These are phyloP conservation scores for Phlyctochytrium planicorne DNA, from an alignment of 192 early-diverging fungal species.

Conservation along the genomic window DNA sequence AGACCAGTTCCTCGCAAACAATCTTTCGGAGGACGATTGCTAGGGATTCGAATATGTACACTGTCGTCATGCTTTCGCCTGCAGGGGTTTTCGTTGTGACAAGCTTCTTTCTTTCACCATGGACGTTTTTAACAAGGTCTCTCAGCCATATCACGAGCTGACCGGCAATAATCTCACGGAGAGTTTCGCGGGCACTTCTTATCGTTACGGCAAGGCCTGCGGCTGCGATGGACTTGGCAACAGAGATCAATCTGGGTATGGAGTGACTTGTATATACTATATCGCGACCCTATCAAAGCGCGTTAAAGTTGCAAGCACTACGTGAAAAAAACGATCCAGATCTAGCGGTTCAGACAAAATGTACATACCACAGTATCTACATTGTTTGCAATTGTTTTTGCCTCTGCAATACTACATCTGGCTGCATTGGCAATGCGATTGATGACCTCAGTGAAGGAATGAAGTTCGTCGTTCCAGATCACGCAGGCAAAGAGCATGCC, in stretches of 20 bases:
- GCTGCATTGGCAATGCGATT: slow-evolving; percentile 72
- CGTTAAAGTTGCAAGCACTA: no score
- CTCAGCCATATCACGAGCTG: slow-evolving; percentile 82
- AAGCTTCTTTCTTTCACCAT: slow-evolving; percentile 12
- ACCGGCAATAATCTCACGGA: slow-evolving; percentile 80
- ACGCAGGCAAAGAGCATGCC: slow-evolving; percentile 81
- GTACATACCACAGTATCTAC: background rate
- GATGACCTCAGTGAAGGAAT: slow-evolving; percentile 92
- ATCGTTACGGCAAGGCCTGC: background rate
- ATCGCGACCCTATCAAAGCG: no score
- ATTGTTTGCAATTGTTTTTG: background rate
- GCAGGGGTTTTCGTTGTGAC: slow-evolving; percentile 1
- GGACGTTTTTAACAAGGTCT: slow-evolving; percentile 48
- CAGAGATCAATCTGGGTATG: background rate
- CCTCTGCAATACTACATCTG: slow-evolving; percentile 43
- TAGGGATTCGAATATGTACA: slow-evolving; percentile 40
- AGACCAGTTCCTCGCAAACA: slow-evolving; percentile 40
- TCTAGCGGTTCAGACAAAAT: background rate
- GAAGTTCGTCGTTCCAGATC: slow-evolving; percentile 97
- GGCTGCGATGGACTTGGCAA: background rate
- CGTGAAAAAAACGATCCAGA: no score
- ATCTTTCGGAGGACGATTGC: slow-evolving; percentile 43
- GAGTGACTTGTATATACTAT: background rate
- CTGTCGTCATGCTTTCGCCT: background rate
- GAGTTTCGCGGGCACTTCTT: slow-evolving; percentile 60